Base-by-base conservation (phyloP, 2,329 filamentous ascomycete species). In the Colletotrichum lindemuthianum region DNA sequence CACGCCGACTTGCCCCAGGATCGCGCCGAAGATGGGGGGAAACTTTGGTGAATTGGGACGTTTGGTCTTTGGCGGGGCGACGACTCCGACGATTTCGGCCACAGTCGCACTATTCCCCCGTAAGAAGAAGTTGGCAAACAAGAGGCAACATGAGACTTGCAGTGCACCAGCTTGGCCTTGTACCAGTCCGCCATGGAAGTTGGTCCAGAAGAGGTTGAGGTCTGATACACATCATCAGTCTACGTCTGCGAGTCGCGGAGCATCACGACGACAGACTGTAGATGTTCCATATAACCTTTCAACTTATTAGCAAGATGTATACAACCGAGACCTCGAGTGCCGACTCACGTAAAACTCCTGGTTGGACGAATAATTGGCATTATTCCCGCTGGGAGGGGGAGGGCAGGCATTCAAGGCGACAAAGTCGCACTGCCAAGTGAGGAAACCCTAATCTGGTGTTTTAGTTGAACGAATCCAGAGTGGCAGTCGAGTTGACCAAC, bases 251-350 rank as follows among this genome's bases (percentile, higher is more conserved):
- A 8, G 7, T 10, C 9, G 13, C 2, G n/a, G 7, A 24, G 24
- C 24, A 24, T 24, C 24, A 2, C 11, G 0, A 8, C 13, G n/a
- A 8, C 53, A 5, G 9, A 61, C 59, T 15, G n/a, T 61, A 58
- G 24, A 61, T 61, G 5, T 61, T 61, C 59, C 59, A 61, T 8
- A 52, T 59, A 10, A 59, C 56, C 56, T 59, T 52, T 47, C 11
- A 60, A 24, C 24, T 24, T 24, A 4, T 24, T 4, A 24, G 24
- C 24, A 24, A 24, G 24, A 24, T 24, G 2, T 3, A 24, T 24
- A 24, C 3, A 24, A 24, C 24, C 4, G 24, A 24, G 24, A 24
- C 24, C 24, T 24, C 4, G 5, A 24, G 5, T 24, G 5, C 5
- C 24, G 5, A 4, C 59, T 47, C n/a, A 60, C 59, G 15, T 60